Conservation (phyloP, 495 filamentous ascomycete species). For the Trichoderma gamsii region DNA sequence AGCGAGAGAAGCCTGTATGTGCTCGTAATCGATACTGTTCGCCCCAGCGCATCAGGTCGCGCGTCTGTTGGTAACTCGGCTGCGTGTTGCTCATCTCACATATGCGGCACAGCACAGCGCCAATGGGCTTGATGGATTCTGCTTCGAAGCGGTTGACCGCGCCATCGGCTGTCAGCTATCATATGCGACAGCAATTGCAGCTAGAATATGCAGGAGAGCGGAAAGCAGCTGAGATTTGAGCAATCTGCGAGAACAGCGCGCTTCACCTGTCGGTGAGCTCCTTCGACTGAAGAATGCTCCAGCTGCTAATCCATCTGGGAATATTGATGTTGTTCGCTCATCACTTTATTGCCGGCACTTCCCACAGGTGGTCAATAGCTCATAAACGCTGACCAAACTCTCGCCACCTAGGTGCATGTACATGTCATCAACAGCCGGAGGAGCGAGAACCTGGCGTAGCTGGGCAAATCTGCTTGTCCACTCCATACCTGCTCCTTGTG, state of each 20-base stretch:
- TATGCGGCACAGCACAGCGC: background rate
- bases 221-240: slow-evolving; percentile 4
- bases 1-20: background rate
- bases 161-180: background rate
- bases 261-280: background rate
- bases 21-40: background rate
- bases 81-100: background rate
- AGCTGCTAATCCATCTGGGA: no score
- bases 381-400: no score
- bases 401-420: no score
- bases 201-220: background rate
- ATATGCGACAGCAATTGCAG: background rate
- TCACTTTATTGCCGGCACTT: no score
- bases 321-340: no score
- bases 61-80: background rate
- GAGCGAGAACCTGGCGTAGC: background rate
- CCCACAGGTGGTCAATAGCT: no score
- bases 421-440: no score
- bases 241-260: background rate
- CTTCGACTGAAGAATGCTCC: background rate
- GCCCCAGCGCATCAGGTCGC: background rate
- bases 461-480: background rate
- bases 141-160: background rate
- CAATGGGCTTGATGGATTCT: background rate
- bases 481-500: background rate